Conservation (phyloP, 2,329 filamentous ascomycete genomes). For the Capronia coronata region DNA sequence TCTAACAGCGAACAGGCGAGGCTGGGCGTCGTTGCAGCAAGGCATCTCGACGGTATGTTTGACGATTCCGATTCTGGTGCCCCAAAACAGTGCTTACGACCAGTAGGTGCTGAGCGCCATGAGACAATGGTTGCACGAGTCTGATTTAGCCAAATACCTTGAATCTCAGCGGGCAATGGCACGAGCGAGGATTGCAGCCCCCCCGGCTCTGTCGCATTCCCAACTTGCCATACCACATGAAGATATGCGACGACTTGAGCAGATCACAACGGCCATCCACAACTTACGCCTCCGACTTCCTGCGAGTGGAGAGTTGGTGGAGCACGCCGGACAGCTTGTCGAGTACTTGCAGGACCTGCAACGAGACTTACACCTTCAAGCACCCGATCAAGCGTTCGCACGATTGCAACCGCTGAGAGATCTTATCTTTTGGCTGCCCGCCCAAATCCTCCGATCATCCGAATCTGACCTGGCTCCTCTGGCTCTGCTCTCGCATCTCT, state of each 20-base stretch:
- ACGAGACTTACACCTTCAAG: constrained; percentile 62
- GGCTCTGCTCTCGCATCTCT: constrained; percentile 83
- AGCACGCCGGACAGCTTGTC: constrained; percentile 62
- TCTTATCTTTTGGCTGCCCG: constrained; percentile 94
- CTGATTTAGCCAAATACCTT: constrained; percentile 49
- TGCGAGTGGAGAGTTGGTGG: constrained; percentile 62
- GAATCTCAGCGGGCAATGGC: constrained; percentile 38
- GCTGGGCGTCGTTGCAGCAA: constrained; percentile 88
- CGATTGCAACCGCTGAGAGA: constrained; percentile 79
- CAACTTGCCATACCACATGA: constrained; percentile 41
- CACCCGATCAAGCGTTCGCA: constrained; percentile 79
- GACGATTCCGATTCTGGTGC: background rate
- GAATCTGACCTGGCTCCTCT: constrained; percentile 70
- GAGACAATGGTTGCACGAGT: constrained; percentile 86
- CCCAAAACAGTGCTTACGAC: constrained; percentile 2
- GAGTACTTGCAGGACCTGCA: constrained; percentile 66
- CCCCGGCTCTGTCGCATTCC: constrained; percentile 30
- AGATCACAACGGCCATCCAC: constrained; percentile 57
- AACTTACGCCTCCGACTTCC: constrained; percentile 56
- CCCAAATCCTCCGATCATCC: constrained; percentile 71
- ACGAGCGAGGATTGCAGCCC: constrained; percentile 33
- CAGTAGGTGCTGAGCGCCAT: constrained; percentile 77
- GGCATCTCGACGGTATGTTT: constrained; percentile 77
- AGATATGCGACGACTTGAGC: constrained; percentile 62
- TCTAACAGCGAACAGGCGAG: constrained; percentile 58